Evolutionary conservation across 176 grass and related monocot genomes (phyloP), one percentile per base, ranked within the genome.

Genomic region (Avena eriantha): DNA sequence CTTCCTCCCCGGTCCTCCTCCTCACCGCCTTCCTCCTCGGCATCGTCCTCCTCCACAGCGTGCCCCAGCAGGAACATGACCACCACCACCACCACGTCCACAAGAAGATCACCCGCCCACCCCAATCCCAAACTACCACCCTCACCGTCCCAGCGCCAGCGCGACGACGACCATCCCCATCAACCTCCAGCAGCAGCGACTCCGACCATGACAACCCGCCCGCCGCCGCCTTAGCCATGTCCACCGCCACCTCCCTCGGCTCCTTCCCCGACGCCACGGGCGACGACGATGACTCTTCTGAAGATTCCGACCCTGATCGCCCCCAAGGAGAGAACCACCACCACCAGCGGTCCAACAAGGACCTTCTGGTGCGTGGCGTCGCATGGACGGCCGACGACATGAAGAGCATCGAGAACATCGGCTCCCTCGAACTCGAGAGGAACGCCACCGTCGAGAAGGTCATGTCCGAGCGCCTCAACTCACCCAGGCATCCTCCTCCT

Each of bases 371-470:
- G 2, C 31, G 78, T 15, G 54, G 17, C 3, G 64, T 88, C 46
- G 82, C 54, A 12, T 92, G 86, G 90, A 92, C 86, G 12, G 65
- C 79, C 3, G 86, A 88, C 8, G 90, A 92, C 58, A 83, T 86
- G 39, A 85, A 75, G 79, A 86, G 80, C 87, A 88, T 89, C 66
- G 47, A 10, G 87, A 86, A 77, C 64, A 82, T 92, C 59, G 78
- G 86, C 12, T 79, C 83, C 4, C 80, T 88, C 11, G 83, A 92
- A 75, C 74, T 92, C 18, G 90, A 92, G 64, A 86, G 79, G 79
- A 78, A 92, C 68, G 83, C 87, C 43, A 83, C 83, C 57, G 63
- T 92, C 47, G 90, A 92, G 83, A 92, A 89, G 49, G 80, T 92
- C 65, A 86, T 89, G 65, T 88, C 79, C 23, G 59, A 83, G 39